These are phyloP conservation scores for Fragaria iinumae DNA, from an alignment of 306 rosid species.

Conservation along the genomic window DNA sequence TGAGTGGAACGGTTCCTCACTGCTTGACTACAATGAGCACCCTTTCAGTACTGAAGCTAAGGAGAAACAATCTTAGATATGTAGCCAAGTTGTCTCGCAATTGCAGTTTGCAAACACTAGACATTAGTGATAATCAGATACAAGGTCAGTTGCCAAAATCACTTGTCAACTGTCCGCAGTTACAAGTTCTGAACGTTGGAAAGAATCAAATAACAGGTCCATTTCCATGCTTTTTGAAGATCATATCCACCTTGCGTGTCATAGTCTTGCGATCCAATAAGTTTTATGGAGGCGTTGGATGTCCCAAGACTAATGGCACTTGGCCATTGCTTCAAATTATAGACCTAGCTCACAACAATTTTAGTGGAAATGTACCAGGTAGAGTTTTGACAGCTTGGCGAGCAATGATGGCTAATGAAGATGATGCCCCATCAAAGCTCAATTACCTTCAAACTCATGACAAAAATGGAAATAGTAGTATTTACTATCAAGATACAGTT, in stretches of 20 bases:
- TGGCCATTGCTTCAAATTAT: slow-evolving; percentile 29
- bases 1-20: slow-evolving; percentile 22
- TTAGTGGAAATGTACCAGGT: slow-evolving; percentile 1
- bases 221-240: slow-evolving; percentile 33
- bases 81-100: neutral
- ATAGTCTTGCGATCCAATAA: slow-evolving; percentile 37
- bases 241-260: slow-evolving; percentile 32
- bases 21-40: slow-evolving; percentile 11
- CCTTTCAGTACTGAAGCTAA: slow-evolving; percentile 20
- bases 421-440: neutral
- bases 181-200: slow-evolving; percentile 41
- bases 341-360: slow-evolving; percentile 10
- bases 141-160: slow-evolving; percentile 35
- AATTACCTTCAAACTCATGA: slow-evolving; percentile 18
- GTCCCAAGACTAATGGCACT: slow-evolving; percentile 8
- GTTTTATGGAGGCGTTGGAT: slow-evolving; percentile 36
- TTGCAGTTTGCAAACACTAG: slow-evolving; percentile 22
- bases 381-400: neutral
- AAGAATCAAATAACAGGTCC: slow-evolving; percentile 20
- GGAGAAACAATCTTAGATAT: slow-evolving; percentile 5
- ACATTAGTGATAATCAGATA: slow-evolving; percentile 25
- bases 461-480: accelerated
- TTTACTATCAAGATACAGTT: slow-evolving; percentile 24
- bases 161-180: slow-evolving; percentile 11
- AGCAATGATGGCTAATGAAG: neutral